A percentile compares a stretch with the other conserved stretches of the same genome.
Evolutionary conservation across 306 rosid species (phyloP).

Genomic region (Citrullus mucosospermus): DNA sequence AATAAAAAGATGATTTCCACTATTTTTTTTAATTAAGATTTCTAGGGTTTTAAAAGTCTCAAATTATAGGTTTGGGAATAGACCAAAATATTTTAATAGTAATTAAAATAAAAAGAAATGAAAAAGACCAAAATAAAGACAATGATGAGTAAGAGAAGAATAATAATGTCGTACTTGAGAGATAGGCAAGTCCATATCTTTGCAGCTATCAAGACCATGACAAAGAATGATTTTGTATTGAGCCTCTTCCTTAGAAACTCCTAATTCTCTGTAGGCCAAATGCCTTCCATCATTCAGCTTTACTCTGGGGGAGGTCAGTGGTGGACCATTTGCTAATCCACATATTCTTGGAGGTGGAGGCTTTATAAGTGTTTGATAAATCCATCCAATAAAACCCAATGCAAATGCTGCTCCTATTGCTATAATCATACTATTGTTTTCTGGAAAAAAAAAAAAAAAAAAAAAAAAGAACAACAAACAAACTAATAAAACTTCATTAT

Average conservation of each 20-base stretch:
- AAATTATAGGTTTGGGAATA: too few species aligned
- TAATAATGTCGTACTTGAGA: slow-evolving; percentile 34
- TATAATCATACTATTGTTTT: not conserved
- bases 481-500: not conserved
- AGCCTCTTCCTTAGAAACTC: slow-evolving; percentile 57
- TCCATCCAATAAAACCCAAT: slow-evolving; percentile 40
- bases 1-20: too few species aligned
- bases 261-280: slow-evolving; percentile 65
- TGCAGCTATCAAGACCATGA: slow-evolving; percentile 50
- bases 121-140: not conserved
- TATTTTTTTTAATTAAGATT: too few species aligned
- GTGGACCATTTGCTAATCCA: slow-evolving; percentile 56
- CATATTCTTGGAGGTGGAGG: slow-evolving; percentile 53
- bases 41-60: too few species aligned
- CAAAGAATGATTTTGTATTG: slow-evolving; percentile 44
- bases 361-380: slow-evolving; percentile 24
- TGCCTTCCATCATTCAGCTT: slow-evolving; percentile 63
- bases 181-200: slow-evolving; percentile 30
- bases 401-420: slow-evolving; percentile 10
- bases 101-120: too few species aligned
- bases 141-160: not conserved
- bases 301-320: slow-evolving; percentile 43
- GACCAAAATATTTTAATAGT: too few species aligned
- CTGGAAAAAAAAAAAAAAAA: not conserved
- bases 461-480: too few species aligned